Evolutionary conservation across 176 grass and related monocot species (phyloP).

Genomic region (Otatea glauca): DNA sequence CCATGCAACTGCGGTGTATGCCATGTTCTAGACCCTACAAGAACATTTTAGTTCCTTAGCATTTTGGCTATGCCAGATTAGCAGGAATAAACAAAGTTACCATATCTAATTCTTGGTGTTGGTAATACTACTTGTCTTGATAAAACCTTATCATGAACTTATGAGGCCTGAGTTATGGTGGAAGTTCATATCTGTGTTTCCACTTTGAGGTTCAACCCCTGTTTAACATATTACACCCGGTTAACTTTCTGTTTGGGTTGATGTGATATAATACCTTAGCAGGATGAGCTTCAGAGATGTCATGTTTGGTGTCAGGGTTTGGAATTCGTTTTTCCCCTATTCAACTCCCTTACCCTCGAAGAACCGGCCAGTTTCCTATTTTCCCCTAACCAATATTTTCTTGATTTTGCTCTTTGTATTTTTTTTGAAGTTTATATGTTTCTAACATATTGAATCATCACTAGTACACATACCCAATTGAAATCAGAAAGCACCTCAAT

Average conservation of each 20-base stretch:
- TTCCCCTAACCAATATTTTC: background rate
- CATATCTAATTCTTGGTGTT: background rate
- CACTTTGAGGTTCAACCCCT: constrained; percentile 14
- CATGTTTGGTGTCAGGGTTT: constrained; percentile 15
- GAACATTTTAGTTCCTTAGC: background rate
- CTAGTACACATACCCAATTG: background rate
- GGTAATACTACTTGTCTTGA: background rate
- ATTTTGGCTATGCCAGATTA: background rate
- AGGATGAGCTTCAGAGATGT: background rate
- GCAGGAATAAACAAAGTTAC: background rate
- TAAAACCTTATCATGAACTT: background rate
- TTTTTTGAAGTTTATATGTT: background rate
- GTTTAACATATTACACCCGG: background rate
- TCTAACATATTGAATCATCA: constrained; percentile 13
- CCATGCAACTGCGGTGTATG: background rate
- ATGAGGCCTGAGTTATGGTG: background rate
- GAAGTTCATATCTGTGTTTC: constrained; percentile 5
- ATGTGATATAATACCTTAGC: background rate
- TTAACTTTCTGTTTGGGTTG: constrained; percentile 13
- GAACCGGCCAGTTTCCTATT: background rate
- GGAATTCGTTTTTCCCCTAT: background rate
- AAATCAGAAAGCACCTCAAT: background rate
- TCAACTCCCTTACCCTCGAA: background rate
- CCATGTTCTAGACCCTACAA: background rate
- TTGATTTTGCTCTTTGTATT: background rate